Evolutionary conservation across 2,329 filamentous ascomycete species (phyloP).

Genomic region (Clonostachys byssicola): DNA sequence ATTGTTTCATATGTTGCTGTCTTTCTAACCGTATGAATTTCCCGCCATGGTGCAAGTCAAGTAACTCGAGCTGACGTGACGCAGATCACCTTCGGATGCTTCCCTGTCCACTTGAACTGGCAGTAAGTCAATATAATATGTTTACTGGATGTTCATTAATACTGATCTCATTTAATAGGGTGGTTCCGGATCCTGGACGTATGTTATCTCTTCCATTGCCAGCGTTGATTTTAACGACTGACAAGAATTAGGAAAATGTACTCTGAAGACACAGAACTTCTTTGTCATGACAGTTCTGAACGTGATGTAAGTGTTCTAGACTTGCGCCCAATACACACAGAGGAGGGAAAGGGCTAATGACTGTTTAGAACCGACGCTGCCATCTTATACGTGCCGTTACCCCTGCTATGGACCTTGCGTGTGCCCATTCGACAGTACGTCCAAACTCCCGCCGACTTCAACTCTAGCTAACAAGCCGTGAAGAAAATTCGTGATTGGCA

Average conservation of each 20-base stretch:
- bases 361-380: slow-evolving; percentile 21
- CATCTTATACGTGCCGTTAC: slow-evolving; percentile 25
- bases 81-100: slow-evolving; percentile 15
- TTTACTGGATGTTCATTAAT: rapidly evolving
- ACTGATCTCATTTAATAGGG: slow-evolving; percentile 5
- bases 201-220: not conserved
- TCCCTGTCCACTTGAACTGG: slow-evolving; percentile 11
- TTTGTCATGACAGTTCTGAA: slow-evolving; percentile 10
- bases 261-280: slow-evolving; percentile 12
- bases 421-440: slow-evolving; percentile 2
- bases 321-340: too few species aligned
- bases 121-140: slow-evolving; percentile 5
- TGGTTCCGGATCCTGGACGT: slow-evolving; percentile 10
- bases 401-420: slow-evolving; percentile 17
- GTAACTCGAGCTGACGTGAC: not conserved
- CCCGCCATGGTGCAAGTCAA: too few species aligned
- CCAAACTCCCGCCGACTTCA: not conserved
- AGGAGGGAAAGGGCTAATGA: not conserved
- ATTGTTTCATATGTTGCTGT: slow-evolving; percentile 8
- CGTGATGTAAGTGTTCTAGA: not conserved
- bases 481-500: slow-evolving; percentile 6
- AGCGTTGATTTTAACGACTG: too few species aligned
- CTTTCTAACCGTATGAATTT: slow-evolving; percentile 9
- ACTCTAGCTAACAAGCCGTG: not conserved
- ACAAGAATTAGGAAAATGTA: slow-evolving; percentile 7